Evolutionary conservation across 768 basidiomycete species (phyloP).

Genomic region (Russula earlei): DNA sequence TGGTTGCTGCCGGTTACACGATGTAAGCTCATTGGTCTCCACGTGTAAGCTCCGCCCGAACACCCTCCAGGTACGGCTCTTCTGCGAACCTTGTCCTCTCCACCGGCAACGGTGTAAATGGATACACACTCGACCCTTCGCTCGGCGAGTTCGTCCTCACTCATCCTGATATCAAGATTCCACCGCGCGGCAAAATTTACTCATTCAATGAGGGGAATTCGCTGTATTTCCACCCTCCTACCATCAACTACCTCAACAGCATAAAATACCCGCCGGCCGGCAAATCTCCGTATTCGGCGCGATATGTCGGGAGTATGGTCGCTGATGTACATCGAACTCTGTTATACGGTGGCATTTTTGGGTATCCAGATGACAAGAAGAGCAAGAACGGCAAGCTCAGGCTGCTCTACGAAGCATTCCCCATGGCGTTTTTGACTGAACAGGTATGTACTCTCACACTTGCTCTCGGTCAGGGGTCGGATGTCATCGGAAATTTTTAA

Average conservation of each 20-base stretch:
- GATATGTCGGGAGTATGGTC: slow-evolving; percentile 98
- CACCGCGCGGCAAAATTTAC: slow-evolving; percentile 94
- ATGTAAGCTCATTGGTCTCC: slow-evolving; percentile 49
- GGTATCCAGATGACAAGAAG: slow-evolving; percentile 97
- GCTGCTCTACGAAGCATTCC: slow-evolving; percentile 94
- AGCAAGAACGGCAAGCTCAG: slow-evolving; percentile 92
- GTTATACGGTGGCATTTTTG: slow-evolving; percentile 97
- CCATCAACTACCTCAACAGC: slow-evolving; percentile 72
- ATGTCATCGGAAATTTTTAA: slow-evolving; percentile 27
- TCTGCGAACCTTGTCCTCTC: slow-evolving; percentile 94
- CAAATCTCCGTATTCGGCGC: slow-evolving; percentile 80
- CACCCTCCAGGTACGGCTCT: slow-evolving; percentile 64
- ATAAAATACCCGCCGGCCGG: slow-evolving; percentile 81
- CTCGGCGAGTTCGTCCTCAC: slow-evolving; percentile 99
- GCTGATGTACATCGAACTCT: slow-evolving; percentile 96
- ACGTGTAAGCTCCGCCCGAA: not conserved
- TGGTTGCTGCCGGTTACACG: slow-evolving; percentile 97
- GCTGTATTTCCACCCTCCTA: slow-evolving; percentile 83
- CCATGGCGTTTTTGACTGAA: slow-evolving; percentile 92
- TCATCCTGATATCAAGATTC: slow-evolving; percentile 94
- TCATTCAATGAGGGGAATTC: slow-evolving; percentile 99
- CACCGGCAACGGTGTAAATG: slow-evolving; percentile 93
- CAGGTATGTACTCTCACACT: slow-evolving; percentile 45
- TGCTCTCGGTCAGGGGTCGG: slow-evolving; percentile 2
- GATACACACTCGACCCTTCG: slow-evolving; percentile 92